Evolutionary conservation across 179 eudicot species (phyloP).

Genomic region (Heliamphora pulchella): DNA sequence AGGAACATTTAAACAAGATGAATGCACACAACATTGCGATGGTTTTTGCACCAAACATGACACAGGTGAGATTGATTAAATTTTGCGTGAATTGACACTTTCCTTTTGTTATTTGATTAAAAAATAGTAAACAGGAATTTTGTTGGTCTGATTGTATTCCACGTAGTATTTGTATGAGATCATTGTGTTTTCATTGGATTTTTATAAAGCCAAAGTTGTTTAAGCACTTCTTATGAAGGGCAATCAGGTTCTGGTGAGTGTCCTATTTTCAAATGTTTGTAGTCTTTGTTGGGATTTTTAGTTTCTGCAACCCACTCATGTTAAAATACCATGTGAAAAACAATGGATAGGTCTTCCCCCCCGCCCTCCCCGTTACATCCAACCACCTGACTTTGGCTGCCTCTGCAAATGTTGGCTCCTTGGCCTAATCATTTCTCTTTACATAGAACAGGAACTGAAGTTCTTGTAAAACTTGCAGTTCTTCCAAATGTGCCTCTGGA

Average conservation of each 20-base stretch:
- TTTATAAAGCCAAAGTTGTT: not conserved
- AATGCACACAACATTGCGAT: constrained; percentile 77
- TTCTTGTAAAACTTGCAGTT: not conserved
- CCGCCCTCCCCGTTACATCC: not conserved
- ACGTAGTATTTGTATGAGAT: not conserved
- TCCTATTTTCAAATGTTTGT: not conserved
- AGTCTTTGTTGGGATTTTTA: not conserved
- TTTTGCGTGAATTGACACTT: not conserved
- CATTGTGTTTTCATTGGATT: not conserved
- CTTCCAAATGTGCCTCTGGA: not conserved
- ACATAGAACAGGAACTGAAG: not conserved
- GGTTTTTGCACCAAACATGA: constrained; percentile 95
- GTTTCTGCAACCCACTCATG: not conserved
- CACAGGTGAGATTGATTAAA: constrained; percentile 41
- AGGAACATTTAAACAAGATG: constrained; percentile 74
- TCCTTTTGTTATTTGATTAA: not conserved
- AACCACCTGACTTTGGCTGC: constrained; percentile 3
- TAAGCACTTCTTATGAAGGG: not conserved
- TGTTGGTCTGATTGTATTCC: not conserved
- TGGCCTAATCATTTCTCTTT: not conserved
- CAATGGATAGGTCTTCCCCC: too few relatives aligned
- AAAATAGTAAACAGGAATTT: not conserved
- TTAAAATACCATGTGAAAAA: not conserved
- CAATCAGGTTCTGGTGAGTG: not conserved
- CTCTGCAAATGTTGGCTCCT: constrained; percentile 5